phyloP scores from a whole-genome alignment of 106 monocot species.

The Dendrobium huoshanense region DNA sequence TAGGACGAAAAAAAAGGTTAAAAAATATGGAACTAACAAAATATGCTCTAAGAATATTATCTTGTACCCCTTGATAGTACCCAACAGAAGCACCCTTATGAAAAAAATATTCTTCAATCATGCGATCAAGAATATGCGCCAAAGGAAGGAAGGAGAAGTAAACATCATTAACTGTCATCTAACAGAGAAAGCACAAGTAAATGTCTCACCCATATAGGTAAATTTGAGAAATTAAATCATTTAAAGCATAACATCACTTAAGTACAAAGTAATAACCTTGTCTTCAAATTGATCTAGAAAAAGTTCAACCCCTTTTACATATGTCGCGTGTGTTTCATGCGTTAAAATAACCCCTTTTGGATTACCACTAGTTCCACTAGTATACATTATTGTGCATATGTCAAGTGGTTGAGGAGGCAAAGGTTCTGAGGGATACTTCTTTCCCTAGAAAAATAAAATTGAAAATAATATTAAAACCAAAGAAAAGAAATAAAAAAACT shows the following conservation, averaged over 20 bases:
- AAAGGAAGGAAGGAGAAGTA: conserved; percentile 92
- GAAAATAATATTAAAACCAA: not conserved
- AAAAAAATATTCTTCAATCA: conserved; percentile 92
- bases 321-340: conserved; percentile 65
- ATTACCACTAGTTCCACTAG: conserved; percentile 87
- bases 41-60: not conserved
- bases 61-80: conserved; percentile 83
- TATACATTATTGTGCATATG: conserved; percentile 93
- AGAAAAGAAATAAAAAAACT: not conserved
- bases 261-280: conserved; percentile 36
- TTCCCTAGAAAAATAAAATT: conserved; percentile 34
- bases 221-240: not conserved
- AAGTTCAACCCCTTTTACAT: conserved; percentile 54
- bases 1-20: not conserved
- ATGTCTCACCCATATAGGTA: not conserved
- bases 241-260: not conserved
- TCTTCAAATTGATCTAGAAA: conserved; percentile 83
- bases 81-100: conserved; percentile 91
- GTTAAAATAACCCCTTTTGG: conserved; percentile 85
- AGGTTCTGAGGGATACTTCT: conserved; percentile 41
- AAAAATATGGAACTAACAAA: not conserved
- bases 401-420: conserved; percentile 54
- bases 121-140: conserved; percentile 89
- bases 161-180: conserved; percentile 88
- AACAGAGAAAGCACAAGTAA: conserved; percentile 6